These are phyloP conservation scores for Choanephora cucurbitarum DNA, from an alignment of 371 early-diverging fungal genomes.

Conservation along the genomic window DNA sequence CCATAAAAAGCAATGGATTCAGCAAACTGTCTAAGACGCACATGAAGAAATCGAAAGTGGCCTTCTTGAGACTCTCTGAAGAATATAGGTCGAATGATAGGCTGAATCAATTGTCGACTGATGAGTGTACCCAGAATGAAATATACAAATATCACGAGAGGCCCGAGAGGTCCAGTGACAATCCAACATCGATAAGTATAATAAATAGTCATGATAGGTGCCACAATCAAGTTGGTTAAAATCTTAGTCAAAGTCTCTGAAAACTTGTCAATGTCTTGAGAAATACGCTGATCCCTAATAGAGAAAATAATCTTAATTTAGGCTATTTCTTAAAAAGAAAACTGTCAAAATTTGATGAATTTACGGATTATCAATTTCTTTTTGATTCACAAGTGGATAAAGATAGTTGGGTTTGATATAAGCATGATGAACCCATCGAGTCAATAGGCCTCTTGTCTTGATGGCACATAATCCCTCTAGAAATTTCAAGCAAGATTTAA, in stretches of 20 bases:
- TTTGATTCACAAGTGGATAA: constrained; percentile 59
- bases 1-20: constrained; percentile 82
- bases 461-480: constrained; percentile 61
- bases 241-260: constrained; percentile 62
- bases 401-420: constrained; percentile 65
- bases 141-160: constrained; percentile 68
- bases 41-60: constrained; percentile 74
- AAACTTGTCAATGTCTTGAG: constrained; percentile 88
- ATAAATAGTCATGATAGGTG: constrained; percentile 75
- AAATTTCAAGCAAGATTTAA: constrained; percentile 59
- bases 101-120: constrained; percentile 66
- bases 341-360: constrained; percentile 9
- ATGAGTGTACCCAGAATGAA: constrained; percentile 68
- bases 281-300: constrained; percentile 82
- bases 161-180: constrained; percentile 73
- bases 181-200: constrained; percentile 77
- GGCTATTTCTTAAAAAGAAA: background rate
- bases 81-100: constrained; percentile 76
- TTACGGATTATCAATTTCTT: constrained; percentile 74
- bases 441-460: constrained; percentile 57
- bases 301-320: background rate
- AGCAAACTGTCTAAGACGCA: constrained; percentile 70
- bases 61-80: constrained; percentile 82
- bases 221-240: constrained; percentile 68
- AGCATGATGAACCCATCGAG: constrained; percentile 58